phyloP scores from a whole-genome alignment of 2,329 filamentous ascomycete genomes.

The Botrytis porri region DNA sequence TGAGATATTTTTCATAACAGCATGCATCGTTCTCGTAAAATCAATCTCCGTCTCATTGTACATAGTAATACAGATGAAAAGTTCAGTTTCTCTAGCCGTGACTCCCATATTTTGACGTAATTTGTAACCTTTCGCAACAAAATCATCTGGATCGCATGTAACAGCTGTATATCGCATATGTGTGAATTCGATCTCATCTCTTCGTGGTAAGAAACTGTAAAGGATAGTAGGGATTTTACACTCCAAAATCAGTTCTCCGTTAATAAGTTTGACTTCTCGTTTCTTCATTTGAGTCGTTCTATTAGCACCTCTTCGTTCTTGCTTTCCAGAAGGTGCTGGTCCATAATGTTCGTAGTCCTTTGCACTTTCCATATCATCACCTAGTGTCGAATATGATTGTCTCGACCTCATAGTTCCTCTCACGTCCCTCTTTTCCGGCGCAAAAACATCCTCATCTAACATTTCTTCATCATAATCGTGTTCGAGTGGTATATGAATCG shows the following conservation, averaged over 20 bases:
- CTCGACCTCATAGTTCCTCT: conserved; percentile 31
- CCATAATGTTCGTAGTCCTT: conserved; percentile 77
- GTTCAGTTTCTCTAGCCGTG: conserved; percentile 83
- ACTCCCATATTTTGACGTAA: conserved; percentile 84
- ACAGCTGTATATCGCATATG: conserved; percentile 99
- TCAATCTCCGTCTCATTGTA: conserved; percentile 98
- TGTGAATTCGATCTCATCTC: conserved; percentile 94
- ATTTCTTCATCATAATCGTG: conserved; percentile 47
- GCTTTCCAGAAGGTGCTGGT: conserved; percentile 80
- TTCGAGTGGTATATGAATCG: conserved; percentile 68
- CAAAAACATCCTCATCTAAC: conserved; percentile 68
- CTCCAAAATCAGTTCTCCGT: conserved; percentile 94
- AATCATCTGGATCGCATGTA: conserved; percentile 96
- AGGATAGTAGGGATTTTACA: conserved; percentile 99
- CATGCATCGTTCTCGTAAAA: conserved; percentile 97
- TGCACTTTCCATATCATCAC: conserved; percentile 40
- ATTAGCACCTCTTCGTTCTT: conserved; percentile 78
- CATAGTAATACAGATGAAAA: conserved; percentile 98
- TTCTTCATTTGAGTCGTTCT: conserved; percentile 77
- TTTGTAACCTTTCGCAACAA: conserved; percentile 83
- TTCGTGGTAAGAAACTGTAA: conserved; percentile 90
- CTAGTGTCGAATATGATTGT: conserved; percentile 42
- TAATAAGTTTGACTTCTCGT: conserved; percentile 94
- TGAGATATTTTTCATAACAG: conserved; percentile 95
- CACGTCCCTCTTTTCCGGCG: conserved; percentile 44